Conservation (phyloP, 768 basidiomycete species). For the Serendipita vermifera region DNA sequence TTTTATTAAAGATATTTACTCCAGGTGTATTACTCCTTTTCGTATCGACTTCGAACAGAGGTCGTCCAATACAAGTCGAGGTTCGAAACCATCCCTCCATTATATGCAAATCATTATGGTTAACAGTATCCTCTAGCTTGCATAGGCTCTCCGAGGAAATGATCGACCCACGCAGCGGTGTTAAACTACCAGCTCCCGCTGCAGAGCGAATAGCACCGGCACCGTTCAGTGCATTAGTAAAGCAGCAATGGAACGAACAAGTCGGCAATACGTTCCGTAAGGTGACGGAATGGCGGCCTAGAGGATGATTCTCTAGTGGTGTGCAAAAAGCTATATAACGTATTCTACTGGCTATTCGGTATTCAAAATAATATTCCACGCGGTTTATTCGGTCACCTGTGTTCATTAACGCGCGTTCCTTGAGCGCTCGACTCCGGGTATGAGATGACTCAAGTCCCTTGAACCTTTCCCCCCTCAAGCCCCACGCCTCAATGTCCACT, state of each 20-base stretch:
- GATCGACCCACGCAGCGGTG: background rate
- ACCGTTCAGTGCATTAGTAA: conserved; percentile 4
- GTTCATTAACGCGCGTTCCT: too few relatives aligned
- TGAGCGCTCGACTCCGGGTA: too few relatives aligned
- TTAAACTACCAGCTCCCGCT: background rate
- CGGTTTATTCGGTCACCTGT: too few relatives aligned
- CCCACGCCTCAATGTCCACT: too few relatives aligned
- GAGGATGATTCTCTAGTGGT: too few relatives aligned
- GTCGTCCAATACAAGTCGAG: conserved; percentile 8
- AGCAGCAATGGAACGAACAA: conserved; percentile 1
- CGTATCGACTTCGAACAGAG: conserved; percentile 2
- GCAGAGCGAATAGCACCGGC: conserved; percentile 1
- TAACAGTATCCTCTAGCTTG: background rate
- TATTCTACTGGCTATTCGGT: too few relatives aligned
- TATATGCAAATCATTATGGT: background rate
- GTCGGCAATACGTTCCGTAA: background rate
- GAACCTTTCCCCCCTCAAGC: too few relatives aligned
- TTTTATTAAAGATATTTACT: too few relatives aligned
- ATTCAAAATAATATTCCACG: too few relatives aligned
- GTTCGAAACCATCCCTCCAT: background rate
- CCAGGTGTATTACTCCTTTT: conserved; percentile 9
- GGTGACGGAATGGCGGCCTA: conserved; percentile 1
- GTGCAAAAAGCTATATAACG: too few relatives aligned
- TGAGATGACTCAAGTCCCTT: too few relatives aligned
- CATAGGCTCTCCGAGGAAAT: background rate